Conservation (phyloP, 2,329 filamentous ascomycete genomes). For the Hymenoscyphus fraxineus region DNA sequence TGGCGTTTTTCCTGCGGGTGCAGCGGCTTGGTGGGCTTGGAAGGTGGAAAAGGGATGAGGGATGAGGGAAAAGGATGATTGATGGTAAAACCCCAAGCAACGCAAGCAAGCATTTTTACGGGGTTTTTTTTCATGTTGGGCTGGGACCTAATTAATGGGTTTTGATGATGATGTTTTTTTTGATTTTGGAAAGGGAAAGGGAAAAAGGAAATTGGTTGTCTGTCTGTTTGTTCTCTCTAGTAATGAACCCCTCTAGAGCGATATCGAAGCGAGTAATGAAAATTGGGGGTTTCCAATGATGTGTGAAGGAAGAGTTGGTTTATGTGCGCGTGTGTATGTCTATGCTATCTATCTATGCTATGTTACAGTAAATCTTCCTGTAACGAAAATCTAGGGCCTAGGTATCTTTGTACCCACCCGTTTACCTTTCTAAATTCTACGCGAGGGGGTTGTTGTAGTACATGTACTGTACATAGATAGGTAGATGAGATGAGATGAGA, state of each 20-base stretch:
- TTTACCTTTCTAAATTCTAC: too few species aligned
- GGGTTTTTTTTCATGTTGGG: neutral
- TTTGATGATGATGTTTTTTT: neutral
- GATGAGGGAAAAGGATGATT: neutral
- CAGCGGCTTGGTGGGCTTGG: constrained; percentile 6
- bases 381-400: too few species aligned
- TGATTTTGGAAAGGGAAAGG: neutral
- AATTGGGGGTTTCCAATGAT: neutral
- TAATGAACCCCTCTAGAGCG: constrained; percentile 4
- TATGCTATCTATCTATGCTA: too few species aligned
- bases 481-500: too few species aligned
- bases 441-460: too few species aligned
- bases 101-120: neutral
- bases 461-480: too few species aligned
- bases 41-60: constrained; percentile 1
- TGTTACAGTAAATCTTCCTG: too few species aligned
- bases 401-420: too few species aligned
- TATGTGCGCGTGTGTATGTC: too few species aligned
- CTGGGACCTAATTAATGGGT: neutral
- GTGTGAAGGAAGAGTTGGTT: too few species aligned
- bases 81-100: neutral
- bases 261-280: neutral
- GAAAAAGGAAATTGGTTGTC: too few species aligned
- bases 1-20: constrained; percentile 7
- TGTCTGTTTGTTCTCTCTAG: too few species aligned